Base-by-base conservation (phyloP, 2,329 filamentous ascomycete species). In the Oidium heveae region DNA sequence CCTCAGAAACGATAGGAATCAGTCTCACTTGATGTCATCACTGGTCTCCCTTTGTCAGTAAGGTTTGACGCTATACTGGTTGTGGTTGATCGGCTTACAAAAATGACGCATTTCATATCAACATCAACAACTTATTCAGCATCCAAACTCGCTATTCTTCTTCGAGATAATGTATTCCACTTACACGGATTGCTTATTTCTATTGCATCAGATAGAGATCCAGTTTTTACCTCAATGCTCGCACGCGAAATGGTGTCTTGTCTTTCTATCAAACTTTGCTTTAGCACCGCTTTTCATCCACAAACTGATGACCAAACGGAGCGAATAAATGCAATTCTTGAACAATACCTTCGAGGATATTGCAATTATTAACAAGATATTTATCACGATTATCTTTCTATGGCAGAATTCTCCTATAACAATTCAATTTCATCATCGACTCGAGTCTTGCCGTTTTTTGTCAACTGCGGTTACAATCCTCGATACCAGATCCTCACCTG, bases 281-380 rank as follows among this genome's bases (percentile, higher is more conserved):
- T 53, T 9, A 41, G 18, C n/a, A 59, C 46, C 12, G 36, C 44
- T 13, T 58, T 59, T 44, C 28, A 57, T 16, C 56, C 37, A 0
- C 36, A 57, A 32, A 59, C 32, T 18, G 43, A 57, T 24, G 22
- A 47, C 13, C 15, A 55, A 34, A 57, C 10, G 18, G 52, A 57
- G 39, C 13, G 49, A 15, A 15, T 51, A 36, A 58, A 57, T 39
- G 12, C 54, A 9, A 53, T 44, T 16, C 13, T 58, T 4, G 44
- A 58, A 39, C 2, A 22, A 16, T 57, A 58, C 18, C 36, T 58
- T 10, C 3, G 47, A 18, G 53, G n/a, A 15, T 58, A 58, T 52
- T 34, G 54, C 9, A 58, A 58, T 34, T 53, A 58, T 36, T 57
- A 39, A 4, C 34, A 54, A 18, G 24, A 58, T 37, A 53, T 57